Evolutionary conservation across 176 grass and related monocot genomes (phyloP), one percentile per base, ranked within the genome.

Genomic region (Canna indica): DNA sequence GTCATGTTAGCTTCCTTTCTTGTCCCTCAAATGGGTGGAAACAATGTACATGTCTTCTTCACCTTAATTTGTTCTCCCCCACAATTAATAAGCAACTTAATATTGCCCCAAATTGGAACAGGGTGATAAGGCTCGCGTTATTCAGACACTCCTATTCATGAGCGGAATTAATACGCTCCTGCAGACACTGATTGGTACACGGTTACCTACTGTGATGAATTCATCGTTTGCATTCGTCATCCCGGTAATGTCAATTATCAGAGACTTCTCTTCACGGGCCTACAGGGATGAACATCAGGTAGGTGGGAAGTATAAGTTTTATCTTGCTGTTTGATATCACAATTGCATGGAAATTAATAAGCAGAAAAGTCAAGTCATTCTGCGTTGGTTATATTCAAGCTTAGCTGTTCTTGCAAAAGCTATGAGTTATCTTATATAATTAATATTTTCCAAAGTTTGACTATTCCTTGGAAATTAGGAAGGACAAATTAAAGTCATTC

Each of bases 121-220:
- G 95, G 90, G 87, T 35, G 95, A 99, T 68, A 99, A 99, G 74
- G 95, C 95, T 62, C 86, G 90, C 3, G 79, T 94, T 45, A 99
- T 99, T 83, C 87, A 99, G 32, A 84, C 95, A 0, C 78, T 99
- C 63, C 71, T 99, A 26, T 99, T 99, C 79, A 90, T 86, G 90
- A 85, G 95, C 31, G 95, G 90, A n/a, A 85, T 99, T 36, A 99
- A 99, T 80, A 99, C 95, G 25, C 78, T 99, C 64, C 69, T 94
- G 26, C 95, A 99, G 82, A 99, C 95, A 52, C 72, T 99, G 62
- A 16, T 90, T 38, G 95, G 95, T 77, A 86, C 84, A 12, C 85
- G 95, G 1, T 87, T 99, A 53, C 95, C 95, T 17, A 94, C 90
- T 70, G 56, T 99, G 66, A 99, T 99, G 95, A 90, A 77, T 76